Conservation (phyloP, 1,139 yeast genomes). For the Kurtzmaniella quercitrusa region DNA sequence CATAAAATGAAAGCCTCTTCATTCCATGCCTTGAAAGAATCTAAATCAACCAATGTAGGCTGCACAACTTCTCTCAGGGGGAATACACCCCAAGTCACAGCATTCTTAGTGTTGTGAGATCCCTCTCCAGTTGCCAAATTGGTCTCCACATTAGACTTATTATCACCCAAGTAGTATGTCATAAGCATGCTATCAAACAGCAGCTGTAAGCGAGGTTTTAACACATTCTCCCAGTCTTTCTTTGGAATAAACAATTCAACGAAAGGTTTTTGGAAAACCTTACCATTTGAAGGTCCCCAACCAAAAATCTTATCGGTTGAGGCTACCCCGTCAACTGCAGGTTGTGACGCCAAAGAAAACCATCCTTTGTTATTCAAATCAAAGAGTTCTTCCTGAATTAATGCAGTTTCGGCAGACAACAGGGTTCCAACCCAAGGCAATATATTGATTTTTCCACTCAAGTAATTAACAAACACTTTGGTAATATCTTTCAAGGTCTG, state of each 20-base stretch:
- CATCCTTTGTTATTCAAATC: constrained; percentile 70
- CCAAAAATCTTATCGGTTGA: constrained; percentile 88
- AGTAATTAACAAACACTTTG: constrained; percentile 64
- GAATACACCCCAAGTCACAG: constrained; percentile 98
- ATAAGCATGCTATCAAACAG: constrained; percentile 40
- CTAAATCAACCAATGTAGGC: constrained; percentile 83
- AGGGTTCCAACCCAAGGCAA: constrained; percentile 92
- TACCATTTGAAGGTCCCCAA: constrained; percentile 95
- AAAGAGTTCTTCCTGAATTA: constrained; percentile 87
- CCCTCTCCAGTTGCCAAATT: constrained; percentile 41
- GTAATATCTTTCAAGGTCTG: constrained; percentile 59
- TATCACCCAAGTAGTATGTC: constrained; percentile 71
- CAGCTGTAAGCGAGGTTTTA: constrained; percentile 50
- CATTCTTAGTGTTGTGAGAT: constrained; percentile 50
- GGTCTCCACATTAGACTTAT: constrained; percentile 52
- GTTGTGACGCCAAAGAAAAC: constrained; percentile 93
- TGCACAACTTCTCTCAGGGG: constrained; percentile 83
- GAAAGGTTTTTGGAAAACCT: constrained; percentile 90
- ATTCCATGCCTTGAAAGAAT: constrained; percentile 87
- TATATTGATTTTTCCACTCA: constrained; percentile 69
- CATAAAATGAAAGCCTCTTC: constrained; percentile 92
- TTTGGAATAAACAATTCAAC: constrained; percentile 78
- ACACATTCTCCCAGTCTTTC: constrained; percentile 63
- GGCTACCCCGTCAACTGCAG: constrained; percentile 75
- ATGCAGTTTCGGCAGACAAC: constrained; percentile 81